These are phyloP conservation scores for Blastobotrys apis DNA, from an alignment of 1,139 yeast genomes.

Conservation along the genomic window DNA sequence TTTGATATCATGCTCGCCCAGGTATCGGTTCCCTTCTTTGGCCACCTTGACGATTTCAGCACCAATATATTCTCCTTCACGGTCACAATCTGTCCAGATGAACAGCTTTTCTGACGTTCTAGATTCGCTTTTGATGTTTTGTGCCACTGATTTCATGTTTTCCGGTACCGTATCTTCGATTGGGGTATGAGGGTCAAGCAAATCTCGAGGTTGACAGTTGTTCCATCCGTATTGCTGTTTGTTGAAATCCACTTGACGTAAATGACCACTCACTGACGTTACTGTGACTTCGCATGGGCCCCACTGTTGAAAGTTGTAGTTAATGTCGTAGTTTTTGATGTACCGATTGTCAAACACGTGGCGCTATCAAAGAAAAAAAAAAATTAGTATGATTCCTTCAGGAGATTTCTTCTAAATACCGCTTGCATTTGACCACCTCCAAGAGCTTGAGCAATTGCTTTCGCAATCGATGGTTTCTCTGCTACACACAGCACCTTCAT, in stretches of 20 bases:
- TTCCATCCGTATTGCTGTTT: slow-evolving; percentile 59
- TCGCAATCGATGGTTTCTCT: slow-evolving; percentile 93
- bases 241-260: slow-evolving; percentile 60
- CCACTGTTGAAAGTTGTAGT: slow-evolving; percentile 54
- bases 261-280: slow-evolving; percentile 90
- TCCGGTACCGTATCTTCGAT: slow-evolving; percentile 41
- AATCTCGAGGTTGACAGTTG: slow-evolving; percentile 55
- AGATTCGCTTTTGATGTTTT: slow-evolving; percentile 70
- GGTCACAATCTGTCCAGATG: slow-evolving; percentile 99
- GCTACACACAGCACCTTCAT: slow-evolving; percentile 92
- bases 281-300: slow-evolving; percentile 79
- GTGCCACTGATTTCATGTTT: slow-evolving; percentile 49
- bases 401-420: slow-evolving; percentile 15
- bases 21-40: slow-evolving; percentile 45
- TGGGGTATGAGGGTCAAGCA: slow-evolving; percentile 42
- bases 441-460: slow-evolving; percentile 69
- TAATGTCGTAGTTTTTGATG: slow-evolving; percentile 77
- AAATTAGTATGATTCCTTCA: no score
- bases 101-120: slow-evolving; percentile 56
- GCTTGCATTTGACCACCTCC: slow-evolving; percentile 59
- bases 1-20: slow-evolving; percentile 48
- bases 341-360: slow-evolving; percentile 47
- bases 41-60: slow-evolving; percentile 75
- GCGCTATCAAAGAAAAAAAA: slow-evolving; percentile 10
- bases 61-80: slow-evolving; percentile 97